phyloP scores from a whole-genome alignment of 1,284 basidiomycete species.

The Ceratobasidium sp. region DNA sequence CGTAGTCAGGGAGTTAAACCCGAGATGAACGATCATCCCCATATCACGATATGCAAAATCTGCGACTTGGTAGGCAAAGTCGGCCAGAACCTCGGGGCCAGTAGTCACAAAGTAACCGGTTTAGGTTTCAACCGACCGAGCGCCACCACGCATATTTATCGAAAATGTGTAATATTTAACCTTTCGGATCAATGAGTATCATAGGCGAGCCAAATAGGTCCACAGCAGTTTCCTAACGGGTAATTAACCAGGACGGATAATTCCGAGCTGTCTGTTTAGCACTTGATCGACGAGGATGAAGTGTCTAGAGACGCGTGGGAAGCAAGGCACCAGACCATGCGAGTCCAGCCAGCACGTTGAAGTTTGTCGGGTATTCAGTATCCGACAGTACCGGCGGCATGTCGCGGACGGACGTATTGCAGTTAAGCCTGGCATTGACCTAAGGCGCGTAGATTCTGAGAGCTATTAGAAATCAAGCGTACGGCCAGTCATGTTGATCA shows the following conservation, averaged over 20 bases:
- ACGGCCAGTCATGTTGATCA: no score
- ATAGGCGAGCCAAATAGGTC: neutral
- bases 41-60: no score
- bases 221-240: neutral
- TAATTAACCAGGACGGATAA: neutral
- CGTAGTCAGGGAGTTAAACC: constrained; percentile 4
- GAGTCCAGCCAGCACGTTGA: neutral
- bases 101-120: neutral
- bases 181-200: neutral
- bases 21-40: neutral
- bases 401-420: no score
- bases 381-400: no score
- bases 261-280: neutral
- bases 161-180: neutral
- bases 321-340: neutral
- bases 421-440: no score
- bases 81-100: neutral
- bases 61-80: no score
- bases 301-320: neutral
- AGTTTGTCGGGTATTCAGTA: neutral
- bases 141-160: neutral
- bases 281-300: neutral
- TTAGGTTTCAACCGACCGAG: neutral
- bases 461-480: no score
- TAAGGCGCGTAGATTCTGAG: no score